Conservation (phyloP, 306 rosid species). For the Lathyrus sativus region DNA sequence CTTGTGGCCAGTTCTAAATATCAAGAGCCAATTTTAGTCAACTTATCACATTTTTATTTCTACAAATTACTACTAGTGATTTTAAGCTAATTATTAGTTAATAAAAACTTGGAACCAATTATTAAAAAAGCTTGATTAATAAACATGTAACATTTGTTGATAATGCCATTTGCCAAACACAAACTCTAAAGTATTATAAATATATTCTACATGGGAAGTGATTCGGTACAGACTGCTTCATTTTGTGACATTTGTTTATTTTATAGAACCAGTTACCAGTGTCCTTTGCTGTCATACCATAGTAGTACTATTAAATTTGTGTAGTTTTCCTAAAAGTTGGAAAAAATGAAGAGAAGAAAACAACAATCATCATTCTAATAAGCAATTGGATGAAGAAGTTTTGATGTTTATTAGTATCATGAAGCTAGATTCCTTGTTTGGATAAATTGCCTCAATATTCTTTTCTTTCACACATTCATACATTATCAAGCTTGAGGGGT, state of each 20-base stretch:
- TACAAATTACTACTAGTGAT: not conserved
- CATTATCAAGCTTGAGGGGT: not conserved
- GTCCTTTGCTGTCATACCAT: slow-evolving; percentile 35
- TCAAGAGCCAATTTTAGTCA: slow-evolving; percentile 31
- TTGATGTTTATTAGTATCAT: not conserved
- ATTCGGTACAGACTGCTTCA: slow-evolving; percentile 34
- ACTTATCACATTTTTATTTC: slow-evolving; percentile 14
- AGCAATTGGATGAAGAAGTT: not conserved
- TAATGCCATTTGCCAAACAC: slow-evolving; percentile 12
- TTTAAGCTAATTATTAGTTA: slow-evolving; percentile 20
- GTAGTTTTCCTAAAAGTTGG: not conserved
- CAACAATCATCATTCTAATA: not conserved
- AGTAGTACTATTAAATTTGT: not conserved
- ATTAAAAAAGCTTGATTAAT: not conserved
- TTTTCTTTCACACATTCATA: no score
- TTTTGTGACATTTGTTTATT: slow-evolving; percentile 32
- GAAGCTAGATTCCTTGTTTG: not conserved
- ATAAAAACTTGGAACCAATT: slow-evolving; percentile 19
- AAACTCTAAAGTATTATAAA: slow-evolving; percentile 22
- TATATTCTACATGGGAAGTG: not conserved
- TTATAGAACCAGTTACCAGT: slow-evolving; percentile 26
- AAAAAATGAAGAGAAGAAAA: not conserved
- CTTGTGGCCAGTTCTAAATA: not conserved
- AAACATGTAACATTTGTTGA: slow-evolving; percentile 2
- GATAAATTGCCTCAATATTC: not conserved